Conservation (phyloP, 148 eudicot species). For the Nyssa sinensis region DNA sequence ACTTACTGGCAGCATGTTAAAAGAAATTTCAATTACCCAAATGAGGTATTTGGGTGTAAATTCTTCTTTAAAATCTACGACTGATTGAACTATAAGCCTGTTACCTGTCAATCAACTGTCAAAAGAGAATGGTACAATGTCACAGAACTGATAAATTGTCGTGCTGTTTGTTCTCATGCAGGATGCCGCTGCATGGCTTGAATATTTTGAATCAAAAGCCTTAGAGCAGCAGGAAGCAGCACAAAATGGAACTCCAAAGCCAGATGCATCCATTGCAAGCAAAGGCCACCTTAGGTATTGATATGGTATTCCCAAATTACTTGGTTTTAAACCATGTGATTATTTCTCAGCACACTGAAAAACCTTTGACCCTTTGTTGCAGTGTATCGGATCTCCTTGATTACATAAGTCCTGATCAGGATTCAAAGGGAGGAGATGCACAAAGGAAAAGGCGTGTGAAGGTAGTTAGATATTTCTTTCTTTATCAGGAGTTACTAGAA, state of each 20-base stretch:
- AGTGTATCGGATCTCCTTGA: slow-evolving; percentile 99
- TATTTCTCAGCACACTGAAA: slow-evolving; percentile 15
- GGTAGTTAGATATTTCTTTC: slow-evolving; percentile 46
- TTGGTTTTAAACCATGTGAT: slow-evolving; percentile 7
- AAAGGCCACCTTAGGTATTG: slow-evolving; percentile 99
- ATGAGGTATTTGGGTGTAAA: background rate
- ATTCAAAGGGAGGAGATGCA: slow-evolving; percentile 68
- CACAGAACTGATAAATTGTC: background rate
- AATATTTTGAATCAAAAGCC: slow-evolving; percentile 95
- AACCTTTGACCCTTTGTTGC: slow-evolving; percentile 29
- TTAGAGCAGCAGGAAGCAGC: slow-evolving; percentile 97
- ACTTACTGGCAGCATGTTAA: too few species aligned
- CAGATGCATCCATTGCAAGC: slow-evolving; percentile 96
- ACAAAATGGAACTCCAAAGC: slow-evolving; percentile 90
- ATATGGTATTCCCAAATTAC: slow-evolving; percentile 32
- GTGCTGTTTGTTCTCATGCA: slow-evolving; percentile 25
- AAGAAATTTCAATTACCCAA: background rate
- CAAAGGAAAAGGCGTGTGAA: slow-evolving; percentile 85
- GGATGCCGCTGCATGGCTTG: slow-evolving; percentile 99
- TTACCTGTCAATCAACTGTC: background rate
- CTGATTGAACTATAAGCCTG: background rate
- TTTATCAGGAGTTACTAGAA: too few species aligned
- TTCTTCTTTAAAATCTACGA: background rate
- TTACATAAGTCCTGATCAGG: slow-evolving; percentile 84
- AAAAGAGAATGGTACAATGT: background rate